Evolutionary conservation across 768 basidiomycete species (phyloP), one percentile per base, ranked within the genome.

Genomic region (Nidularia sp.): DNA sequence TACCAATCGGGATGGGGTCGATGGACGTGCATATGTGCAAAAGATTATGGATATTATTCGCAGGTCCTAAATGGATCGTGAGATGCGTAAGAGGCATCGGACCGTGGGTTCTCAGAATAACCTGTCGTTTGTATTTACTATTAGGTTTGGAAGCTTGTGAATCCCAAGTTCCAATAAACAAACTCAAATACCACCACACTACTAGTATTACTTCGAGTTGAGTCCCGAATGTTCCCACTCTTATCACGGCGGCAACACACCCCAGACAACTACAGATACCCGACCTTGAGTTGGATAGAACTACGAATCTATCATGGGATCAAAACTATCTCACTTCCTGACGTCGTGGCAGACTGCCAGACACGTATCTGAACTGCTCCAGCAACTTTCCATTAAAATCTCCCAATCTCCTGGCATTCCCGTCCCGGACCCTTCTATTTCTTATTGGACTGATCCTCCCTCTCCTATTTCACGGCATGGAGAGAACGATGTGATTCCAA

Each of bases 391-490:
- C 42, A 56, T 53, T 3, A 69, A 70, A 22, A 58, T 71, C 7
- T 56, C 59, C 6, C 36, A 31, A 55, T 72, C 80, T 36, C 86
- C 87, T 1, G 80, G 79, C 0, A 61, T 89, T 7, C 88, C 89
- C 9, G 66, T 77, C 2, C 61, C 69, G 1, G 72, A 79, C 52
- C 79, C 85, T 2, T 80, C 80, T 0, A 61, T 66, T 12, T 74
- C 89, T 0, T 88, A 84, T 60, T 91, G 88, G 88, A 77, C 76
- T 6, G 60, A 73, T 6, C 85, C 86, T 2, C 68, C 71, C 0
- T 74, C 83, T 0, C 61, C 73, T 12, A 74, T 85, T 12, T 68
- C 79, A 2, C 56, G 55, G 33, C 65, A 70, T 34, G 70, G 70
- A 12, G 53, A 59, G 5, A 25, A 45, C 1, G 49, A 58, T 5